Evolutionary conservation across 2,329 filamentous ascomycete species (phyloP), one percentile per base, ranked within the genome.

Genomic region (Magnaporthales sp.): DNA sequence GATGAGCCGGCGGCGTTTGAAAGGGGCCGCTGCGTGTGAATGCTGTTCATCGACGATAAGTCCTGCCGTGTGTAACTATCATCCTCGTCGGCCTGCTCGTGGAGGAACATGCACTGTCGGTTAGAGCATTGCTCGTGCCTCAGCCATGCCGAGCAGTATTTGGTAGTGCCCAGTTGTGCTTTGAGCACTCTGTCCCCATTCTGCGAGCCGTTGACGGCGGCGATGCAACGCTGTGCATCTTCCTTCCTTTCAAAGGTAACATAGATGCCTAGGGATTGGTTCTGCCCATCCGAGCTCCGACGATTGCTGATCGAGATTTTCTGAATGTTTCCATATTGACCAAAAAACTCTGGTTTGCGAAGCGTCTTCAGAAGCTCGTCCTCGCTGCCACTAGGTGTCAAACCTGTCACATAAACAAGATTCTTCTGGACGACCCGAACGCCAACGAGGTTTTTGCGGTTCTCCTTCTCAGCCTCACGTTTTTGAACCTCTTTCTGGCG

Each of bases 301-400:
- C 93, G 88, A 77, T 97, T 97, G 82, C 93, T 98, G 71, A 99
- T 96, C 66, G 97, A 96, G 67, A 99, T 98, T 78, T 99, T 99
- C 75, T 97, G 91, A 72, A 99, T 99, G 75, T 94, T 95, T 72
- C 95, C 95, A 75, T 99, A 99, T 77, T 99, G 95, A 6, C 95
- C 95, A 73, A 99, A 99, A 76, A 97, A 99, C 74, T 97, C 91
- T 63, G 89, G 88, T 69, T 93, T 93, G 67, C 96, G 89, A 62
- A 99, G 81, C 0, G 93, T 97, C 77, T 94, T 92, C 62, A 98
- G 84, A 3, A 99, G 83, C 72, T 94, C 92, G 75, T 98, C 93
- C 78, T 99, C 95, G 70, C 92, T 90, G 69, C 96, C 92, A 38
- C 90, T 93, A 13, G 95, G 95, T 69, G 91, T 96, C 29, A 99